Conservation (phyloP, 2,329 filamentous ascomycete genomes). For the Cadophora sp. region DNA sequence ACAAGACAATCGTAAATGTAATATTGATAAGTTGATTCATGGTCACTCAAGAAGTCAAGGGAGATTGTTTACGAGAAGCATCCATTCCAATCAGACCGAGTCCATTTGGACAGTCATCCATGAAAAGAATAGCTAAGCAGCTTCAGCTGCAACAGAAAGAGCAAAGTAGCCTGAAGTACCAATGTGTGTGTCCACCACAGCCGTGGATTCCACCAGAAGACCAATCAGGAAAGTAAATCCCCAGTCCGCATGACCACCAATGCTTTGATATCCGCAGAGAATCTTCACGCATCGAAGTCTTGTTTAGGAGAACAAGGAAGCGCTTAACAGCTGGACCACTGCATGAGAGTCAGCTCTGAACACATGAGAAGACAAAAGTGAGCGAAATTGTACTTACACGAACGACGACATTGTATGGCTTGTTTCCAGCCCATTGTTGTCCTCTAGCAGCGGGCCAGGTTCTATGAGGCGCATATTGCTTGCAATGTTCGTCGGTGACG, state of each 20-base stretch:
- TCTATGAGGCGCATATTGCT: not conserved
- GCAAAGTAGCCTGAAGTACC: not conserved
- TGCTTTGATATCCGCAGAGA: not conserved
- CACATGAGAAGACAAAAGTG: not conserved
- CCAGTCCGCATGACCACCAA: not conserved
- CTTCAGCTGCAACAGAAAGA: not conserved
- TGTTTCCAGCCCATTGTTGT: not conserved
- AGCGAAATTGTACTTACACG: not conserved
- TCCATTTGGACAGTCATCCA: not conserved
- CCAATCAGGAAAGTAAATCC: not conserved
- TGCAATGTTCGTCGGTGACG: not conserved
- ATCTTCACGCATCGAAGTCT: not conserved
- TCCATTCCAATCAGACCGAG: slow-evolving; percentile 1
- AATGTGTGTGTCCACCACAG: not conserved
- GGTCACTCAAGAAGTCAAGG: not conserved
- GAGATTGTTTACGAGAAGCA: not conserved
- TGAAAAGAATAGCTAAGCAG: slow-evolving; percentile 6
- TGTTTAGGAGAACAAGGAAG: not conserved
- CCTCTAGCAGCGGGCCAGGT: not conserved
- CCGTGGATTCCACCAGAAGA: not conserved
- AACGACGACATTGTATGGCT: slow-evolving; percentile 2
- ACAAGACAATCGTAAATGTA: too few species aligned
- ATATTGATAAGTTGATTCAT: too few species aligned
- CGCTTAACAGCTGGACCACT: slow-evolving; percentile 2
- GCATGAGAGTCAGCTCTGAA: not conserved